Base-by-base conservation (phyloP, 2,329 filamentous ascomycete genomes). In the Colletotrichum aenigma region DNA sequence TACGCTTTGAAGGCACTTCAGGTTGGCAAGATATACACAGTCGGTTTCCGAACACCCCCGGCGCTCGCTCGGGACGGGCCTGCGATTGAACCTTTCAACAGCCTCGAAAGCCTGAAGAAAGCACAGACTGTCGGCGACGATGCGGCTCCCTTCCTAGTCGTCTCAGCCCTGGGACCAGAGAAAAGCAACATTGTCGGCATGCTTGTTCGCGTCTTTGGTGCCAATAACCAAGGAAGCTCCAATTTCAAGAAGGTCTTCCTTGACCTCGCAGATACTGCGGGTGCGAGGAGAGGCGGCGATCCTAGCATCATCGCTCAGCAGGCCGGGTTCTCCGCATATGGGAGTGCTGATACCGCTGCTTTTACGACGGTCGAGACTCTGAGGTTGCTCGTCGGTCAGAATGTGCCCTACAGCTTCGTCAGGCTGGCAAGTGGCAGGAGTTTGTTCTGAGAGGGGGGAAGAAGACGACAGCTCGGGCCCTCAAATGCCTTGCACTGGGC, bases 371-470 rank as follows among this genome's bases (percentile, higher is more conserved):
- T 96, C 7, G 94, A 97, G 85, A 96, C 93, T 65, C 85, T 97
- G 71, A 89, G 95, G 78, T 84, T 96, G 75, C 88, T 97, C 28
- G 94, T 96, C 13, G 95, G 95, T 12, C 94, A 97, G 85, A 97
- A 97, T 82, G 94, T 97, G 72, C 94, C 94, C 7, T 96, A 95
- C 84, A 96, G 94, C 84, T 97, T 97, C 86, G 95, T 97, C 56
- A 89, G 94, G 65, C 87, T 97, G 81, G 94, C 95, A 3, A 88
- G 88, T 65, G 89, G 89, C 4, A 84, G 88, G 26, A 86, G 85
- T 32, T 83, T 89, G 76, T 90, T 87, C 78, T 90, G 82, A 85
- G 62, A 64, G 65, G 30, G 12, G 21, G 12, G 26, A 15, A 8
- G n/a, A 26, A 6, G 15, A 13, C 9, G 21, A 56, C 15, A 52